Conservation (phyloP, 106 monocot genomes). For the Dendrobium nobile region DNA sequence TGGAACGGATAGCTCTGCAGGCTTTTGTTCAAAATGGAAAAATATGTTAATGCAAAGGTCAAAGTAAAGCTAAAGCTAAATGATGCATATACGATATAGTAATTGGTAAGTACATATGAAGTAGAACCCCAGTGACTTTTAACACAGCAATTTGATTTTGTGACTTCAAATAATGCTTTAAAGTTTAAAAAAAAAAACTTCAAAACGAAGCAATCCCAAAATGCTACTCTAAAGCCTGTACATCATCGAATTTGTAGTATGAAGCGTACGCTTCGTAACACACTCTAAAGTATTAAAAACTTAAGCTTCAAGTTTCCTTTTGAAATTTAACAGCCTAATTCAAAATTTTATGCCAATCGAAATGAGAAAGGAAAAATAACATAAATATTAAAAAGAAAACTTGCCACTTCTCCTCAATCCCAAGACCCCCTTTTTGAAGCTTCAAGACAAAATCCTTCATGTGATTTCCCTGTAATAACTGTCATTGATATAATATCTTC, state of each 20-base stretch:
- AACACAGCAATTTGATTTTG: not conserved
- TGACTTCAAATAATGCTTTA: too few relatives aligned
- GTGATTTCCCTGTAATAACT: too few relatives aligned
- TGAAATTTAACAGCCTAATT: too few relatives aligned
- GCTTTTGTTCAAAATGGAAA: slow-evolving; percentile 22
- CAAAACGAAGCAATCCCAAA: not conserved
- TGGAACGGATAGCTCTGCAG: slow-evolving; percentile 46
- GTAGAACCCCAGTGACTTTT: not conserved
- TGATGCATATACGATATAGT: not conserved
- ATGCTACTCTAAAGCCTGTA: not conserved
- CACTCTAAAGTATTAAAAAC: too few relatives aligned
- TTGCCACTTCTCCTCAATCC: too few relatives aligned
- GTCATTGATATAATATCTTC: too few relatives aligned
- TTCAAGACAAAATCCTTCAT: too few relatives aligned
- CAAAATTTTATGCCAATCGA: too few relatives aligned
- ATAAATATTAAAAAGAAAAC: too few relatives aligned
- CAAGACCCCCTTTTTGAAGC: too few relatives aligned
- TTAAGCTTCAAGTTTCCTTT: too few relatives aligned
- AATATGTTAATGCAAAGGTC: slow-evolving; percentile 5
- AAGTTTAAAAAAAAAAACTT: not conserved
- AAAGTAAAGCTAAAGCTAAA: not conserved
- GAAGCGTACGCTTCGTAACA: not conserved
- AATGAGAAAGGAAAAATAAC: too few relatives aligned
- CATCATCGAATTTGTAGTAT: not conserved
- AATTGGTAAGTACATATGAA: not conserved